phyloP scores from a whole-genome alignment of 2,329 filamentous ascomycete species.

The Epichloe festucae region DNA sequence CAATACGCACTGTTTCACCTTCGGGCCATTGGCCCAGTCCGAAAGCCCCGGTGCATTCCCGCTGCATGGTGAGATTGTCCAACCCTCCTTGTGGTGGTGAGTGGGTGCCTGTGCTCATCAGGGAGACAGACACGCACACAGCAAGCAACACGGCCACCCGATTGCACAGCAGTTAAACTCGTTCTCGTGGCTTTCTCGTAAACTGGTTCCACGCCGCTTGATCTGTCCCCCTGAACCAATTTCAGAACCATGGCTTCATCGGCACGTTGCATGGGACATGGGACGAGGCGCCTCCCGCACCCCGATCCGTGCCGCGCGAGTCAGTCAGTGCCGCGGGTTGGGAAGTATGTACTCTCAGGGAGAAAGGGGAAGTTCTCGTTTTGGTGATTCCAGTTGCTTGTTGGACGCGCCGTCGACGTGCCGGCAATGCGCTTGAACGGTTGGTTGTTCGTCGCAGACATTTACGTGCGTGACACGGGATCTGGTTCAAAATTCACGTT shows the following conservation, averaged over 20 bases:
- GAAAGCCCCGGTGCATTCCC: constrained; percentile 10
- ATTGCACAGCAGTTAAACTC: background rate
- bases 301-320: constrained; percentile 7
- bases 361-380: background rate
- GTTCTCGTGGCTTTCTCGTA: background rate
- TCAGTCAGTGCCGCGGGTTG: background rate
- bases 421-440: background rate
- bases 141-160: background rate
- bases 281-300: constrained; percentile 5
- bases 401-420: background rate
- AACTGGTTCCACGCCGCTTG: background rate
- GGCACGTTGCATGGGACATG: constrained; percentile 3
- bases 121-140: background rate
- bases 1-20: too few relatives aligned
- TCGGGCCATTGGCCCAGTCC: too few relatives aligned
- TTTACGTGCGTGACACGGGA: background rate
- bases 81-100: background rate
- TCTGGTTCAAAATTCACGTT: background rate
- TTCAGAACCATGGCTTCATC: constrained; percentile 1
- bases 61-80: background rate
- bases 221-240: constrained; percentile 4
- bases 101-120: background rate
- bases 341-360: background rate
- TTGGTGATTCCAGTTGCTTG: background rate
- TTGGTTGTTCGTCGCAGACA: background rate